Conservation (phyloP, 331 rosid species). For the Pyracantha coccinea region DNA sequence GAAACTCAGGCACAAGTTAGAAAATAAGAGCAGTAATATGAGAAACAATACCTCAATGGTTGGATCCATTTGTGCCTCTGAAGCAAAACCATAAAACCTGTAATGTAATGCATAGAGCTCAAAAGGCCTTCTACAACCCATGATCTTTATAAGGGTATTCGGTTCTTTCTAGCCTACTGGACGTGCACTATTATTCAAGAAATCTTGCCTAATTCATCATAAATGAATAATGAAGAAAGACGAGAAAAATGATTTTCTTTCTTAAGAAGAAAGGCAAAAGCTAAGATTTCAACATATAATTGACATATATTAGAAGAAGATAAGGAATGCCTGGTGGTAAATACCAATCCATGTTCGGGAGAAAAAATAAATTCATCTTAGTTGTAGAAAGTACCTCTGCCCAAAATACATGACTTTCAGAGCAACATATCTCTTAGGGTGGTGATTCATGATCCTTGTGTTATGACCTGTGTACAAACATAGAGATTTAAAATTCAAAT, state of each 20-base stretch:
- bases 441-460: slow-evolving; percentile 31
- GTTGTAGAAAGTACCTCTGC: slow-evolving; percentile 48
- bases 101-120: background rate
- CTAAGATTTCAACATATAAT: background rate
- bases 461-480: slow-evolving; percentile 42
- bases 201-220: background rate
- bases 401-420: slow-evolving; percentile 90
- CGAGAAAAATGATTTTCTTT: background rate
- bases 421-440: slow-evolving; percentile 76
- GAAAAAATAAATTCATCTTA: background rate
- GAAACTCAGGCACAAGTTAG: background rate
- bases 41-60: slow-evolving; percentile 61
- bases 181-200: background rate
- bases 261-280: background rate
- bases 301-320: background rate
- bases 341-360: background rate
- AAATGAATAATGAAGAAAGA: background rate
- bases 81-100: slow-evolving; percentile 81
- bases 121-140: background rate
- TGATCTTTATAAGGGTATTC: background rate
- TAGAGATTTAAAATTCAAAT: background rate
- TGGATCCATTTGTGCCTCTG: slow-evolving; percentile 92
- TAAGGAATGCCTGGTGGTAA: background rate
- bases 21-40: background rate
- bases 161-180: background rate